These are phyloP conservation scores for Anthracocystis panici-leucophaei DNA, from an alignment of 1,284 basidiomycete genomes.

Conservation along the genomic window DNA sequence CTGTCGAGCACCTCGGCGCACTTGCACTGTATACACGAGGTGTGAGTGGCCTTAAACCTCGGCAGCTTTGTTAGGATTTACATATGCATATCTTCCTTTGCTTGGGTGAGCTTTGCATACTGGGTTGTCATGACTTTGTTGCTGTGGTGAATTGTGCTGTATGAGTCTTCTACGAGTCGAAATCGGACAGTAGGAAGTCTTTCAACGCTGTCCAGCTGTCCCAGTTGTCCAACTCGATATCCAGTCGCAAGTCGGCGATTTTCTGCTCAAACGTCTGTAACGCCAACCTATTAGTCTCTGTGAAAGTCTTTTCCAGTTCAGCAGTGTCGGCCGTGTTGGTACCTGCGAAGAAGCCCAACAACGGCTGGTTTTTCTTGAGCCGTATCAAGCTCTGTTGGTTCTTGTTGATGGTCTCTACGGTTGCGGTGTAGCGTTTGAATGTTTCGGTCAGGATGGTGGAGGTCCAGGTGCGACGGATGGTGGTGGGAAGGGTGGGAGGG, in stretches of 20 bases:
- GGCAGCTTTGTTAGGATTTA: too few relatives aligned
- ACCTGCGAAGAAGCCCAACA: conserved; percentile 17
- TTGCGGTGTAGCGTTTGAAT: conserved; percentile 40
- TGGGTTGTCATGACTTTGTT: too few relatives aligned
- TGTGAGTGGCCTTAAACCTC: too few relatives aligned
- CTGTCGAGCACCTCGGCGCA: background rate
- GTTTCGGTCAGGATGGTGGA: conserved; percentile 32
- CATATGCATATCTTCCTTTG: too few relatives aligned
- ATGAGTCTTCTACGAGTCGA: conserved; percentile 11
- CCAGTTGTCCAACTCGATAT: conserved; percentile 12
- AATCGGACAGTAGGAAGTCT: conserved; percentile 12
- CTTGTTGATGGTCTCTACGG: conserved; percentile 60
- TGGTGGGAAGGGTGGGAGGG: background rate
- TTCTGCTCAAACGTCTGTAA: background rate
- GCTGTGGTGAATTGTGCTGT: too few relatives aligned
- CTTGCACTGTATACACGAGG: background rate
- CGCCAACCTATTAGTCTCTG: conserved; percentile 13
- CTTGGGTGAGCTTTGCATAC: too few relatives aligned
- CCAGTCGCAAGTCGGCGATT: conserved; percentile 6
- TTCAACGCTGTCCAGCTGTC: conserved; percentile 19
- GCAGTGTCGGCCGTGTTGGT: background rate
- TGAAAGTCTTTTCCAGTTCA: background rate
- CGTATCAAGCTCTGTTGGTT: conserved; percentile 64
- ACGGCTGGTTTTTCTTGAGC: conserved; percentile 51
- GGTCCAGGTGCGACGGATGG: conserved; percentile 19